Evolutionary conservation across 352 stramenopile species (phyloP), one percentile per base, ranked within the genome.

Genomic region (Pythium diclinum): DNA sequence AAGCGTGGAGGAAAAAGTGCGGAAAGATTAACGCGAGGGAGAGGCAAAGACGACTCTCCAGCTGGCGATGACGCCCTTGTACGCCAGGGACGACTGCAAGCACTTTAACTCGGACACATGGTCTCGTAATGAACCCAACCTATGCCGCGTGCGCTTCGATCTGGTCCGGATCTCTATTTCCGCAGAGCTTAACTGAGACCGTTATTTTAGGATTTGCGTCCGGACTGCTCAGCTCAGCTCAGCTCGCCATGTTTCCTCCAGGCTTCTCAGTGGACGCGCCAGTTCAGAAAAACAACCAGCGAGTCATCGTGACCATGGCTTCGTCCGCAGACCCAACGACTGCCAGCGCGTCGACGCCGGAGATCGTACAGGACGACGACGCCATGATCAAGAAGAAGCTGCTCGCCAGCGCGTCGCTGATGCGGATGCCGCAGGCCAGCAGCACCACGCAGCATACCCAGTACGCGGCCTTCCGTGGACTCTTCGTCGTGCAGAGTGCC

Each of bases 401-500:
- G n/a, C 38, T 61, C 19, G 47, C 47, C 19, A 58, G 32, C 34
- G 48, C 32, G 19, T 32, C 28, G 17, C n/a, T 46, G 16, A 44
- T 55, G 38, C 14, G 53, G 21, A n/a, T 34, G 23, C 48, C 48
- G 8, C 21, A 34, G 23, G 9, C 48, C 9, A 55, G n/a, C 11
- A 8, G 5, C 23, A 19, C 3, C 19, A 28, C 25, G 25, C 17
- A 51, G n/a, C 9, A 30, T 14, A 58, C 28, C 14, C 30, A 46
- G 32, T 59, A 51, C 46, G 58, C 34, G 2, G 44, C 40, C 1
- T 71, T 71, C 42, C 51, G 49, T 33, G 58, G 64, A 3, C 48
- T 88, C 30, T 86, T 81, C 49, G 71, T 88, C 19, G 81, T 91
- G 8, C 73, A 77, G 36, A 79, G 81, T 6, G 68, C 79, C 4